A percentile compares a stretch with the other conserved stretches of the same genome.
These are phyloP conservation scores for Beta macrorhiza DNA, from an alignment of 179 eudicot species.

Conservation along the genomic window DNA sequence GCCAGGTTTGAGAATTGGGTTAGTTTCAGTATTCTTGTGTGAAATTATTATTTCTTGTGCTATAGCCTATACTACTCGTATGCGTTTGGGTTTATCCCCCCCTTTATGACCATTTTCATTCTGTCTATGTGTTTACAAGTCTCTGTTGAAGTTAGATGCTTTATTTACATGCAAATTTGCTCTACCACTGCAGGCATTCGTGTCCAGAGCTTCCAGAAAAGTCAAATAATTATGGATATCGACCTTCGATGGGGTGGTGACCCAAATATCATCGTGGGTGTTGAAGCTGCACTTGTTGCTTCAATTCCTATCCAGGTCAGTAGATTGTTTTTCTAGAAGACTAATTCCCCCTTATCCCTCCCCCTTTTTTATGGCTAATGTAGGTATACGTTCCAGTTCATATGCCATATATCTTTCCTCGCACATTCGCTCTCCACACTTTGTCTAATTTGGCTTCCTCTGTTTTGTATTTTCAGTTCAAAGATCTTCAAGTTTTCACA, in stretches of 20 bases:
- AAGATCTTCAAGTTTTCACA: conserved; percentile 93
- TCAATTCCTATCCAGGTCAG: conserved; percentile 91
- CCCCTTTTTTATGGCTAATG: neutral
- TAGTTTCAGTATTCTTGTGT: too few species aligned
- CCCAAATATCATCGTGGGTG: conserved; percentile 73
- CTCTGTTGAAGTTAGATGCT: neutral
- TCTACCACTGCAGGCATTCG: conserved; percentile 70
- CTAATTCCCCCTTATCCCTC: neutral
- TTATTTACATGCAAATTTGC: neutral
- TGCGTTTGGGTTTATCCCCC: neutral
- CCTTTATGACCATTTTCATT: neutral
- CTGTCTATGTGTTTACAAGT: neutral
- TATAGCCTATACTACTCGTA: too few species aligned
- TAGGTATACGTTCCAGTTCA: neutral
- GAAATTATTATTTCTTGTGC: too few species aligned
- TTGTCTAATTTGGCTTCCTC: conserved; percentile 3
- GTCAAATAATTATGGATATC: conserved; percentile 92
- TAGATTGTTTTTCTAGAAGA: conserved; percentile 4
- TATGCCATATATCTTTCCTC: neutral
- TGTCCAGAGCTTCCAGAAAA: conserved; percentile 87
- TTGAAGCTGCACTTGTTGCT: conserved; percentile 85
- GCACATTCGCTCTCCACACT: neutral
- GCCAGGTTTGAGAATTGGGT: too few species aligned
- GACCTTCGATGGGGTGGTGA: conserved; percentile 98
- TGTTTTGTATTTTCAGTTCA: conserved; percentile 54